phyloP scores from a whole-genome alignment of 2,329 filamentous ascomycete genomes.

The Colletotrichum trifolii region DNA sequence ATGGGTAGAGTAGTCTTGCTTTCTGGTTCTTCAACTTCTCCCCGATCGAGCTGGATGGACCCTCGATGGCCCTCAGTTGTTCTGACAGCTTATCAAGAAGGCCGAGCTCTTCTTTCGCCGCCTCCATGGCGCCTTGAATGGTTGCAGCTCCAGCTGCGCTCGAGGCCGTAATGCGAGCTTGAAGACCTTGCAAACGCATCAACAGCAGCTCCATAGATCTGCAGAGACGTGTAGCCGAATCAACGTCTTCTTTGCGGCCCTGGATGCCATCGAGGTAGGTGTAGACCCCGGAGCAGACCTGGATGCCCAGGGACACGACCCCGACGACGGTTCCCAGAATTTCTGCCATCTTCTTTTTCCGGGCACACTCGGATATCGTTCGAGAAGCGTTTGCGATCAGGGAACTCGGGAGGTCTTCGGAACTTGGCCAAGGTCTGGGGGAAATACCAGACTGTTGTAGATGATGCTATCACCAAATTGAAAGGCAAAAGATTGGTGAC shows the following conservation, averaged over 20 bases:
- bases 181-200: not conserved
- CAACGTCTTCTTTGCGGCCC: not conserved
- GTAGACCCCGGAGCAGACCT: not conserved
- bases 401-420: too few species aligned
- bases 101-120: not conserved
- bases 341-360: not conserved
- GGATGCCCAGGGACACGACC: not conserved
- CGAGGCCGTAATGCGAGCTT: rapidly evolving
- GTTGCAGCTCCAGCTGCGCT: not conserved
- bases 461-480: too few species aligned
- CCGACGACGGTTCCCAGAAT: not conserved
- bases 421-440: too few species aligned
- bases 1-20: not conserved
- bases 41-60: not conserved
- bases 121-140: not conserved
- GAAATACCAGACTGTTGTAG: too few species aligned
- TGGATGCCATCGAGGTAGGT: conserved; percentile 3
- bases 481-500: too few species aligned
- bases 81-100: not conserved
- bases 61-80: not conserved
- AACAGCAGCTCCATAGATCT: not conserved
- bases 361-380: too few species aligned
- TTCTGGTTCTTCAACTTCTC: not conserved
- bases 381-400: too few species aligned
- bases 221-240: not conserved